Evolutionary conservation across 495 filamentous ascomycete species (phyloP).

Genomic region (Amorphotheca resinae): DNA sequence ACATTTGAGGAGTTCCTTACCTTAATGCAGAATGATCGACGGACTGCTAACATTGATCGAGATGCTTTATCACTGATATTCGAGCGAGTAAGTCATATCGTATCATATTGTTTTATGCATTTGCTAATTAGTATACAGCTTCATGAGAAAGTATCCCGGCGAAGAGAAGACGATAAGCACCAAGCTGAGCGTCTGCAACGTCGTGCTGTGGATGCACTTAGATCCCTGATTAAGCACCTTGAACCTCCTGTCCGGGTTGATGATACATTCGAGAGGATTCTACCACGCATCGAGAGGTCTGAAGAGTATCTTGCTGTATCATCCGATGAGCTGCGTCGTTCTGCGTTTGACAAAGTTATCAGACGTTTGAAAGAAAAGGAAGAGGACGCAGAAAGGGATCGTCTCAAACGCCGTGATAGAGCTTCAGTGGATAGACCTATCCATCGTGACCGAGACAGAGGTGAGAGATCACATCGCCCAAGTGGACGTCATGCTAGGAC

Average conservation of each 20-base stretch:
- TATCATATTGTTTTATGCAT: conserved; percentile 14
- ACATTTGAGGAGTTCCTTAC: conserved; percentile 74
- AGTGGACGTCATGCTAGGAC: conserved; percentile 39
- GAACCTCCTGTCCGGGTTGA: conserved; percentile 67
- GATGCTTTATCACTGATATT: conserved; percentile 70
- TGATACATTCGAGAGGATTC: conserved; percentile 81
- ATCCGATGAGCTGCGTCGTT: conserved; percentile 66
- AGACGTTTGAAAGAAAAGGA: conserved; percentile 84
- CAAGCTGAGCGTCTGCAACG: conserved; percentile 77
- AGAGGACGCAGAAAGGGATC: conserved; percentile 69
- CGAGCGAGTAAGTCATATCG: conserved; percentile 41
- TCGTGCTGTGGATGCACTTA: conserved; percentile 69
- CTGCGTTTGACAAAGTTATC: conserved; percentile 87
- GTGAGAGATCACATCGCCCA: conserved; percentile 49
- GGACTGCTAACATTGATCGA: conserved; percentile 69
- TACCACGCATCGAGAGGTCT: conserved; percentile 60
- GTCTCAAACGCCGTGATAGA: conserved; percentile 50
- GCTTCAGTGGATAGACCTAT: conserved; percentile 46
- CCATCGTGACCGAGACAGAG: conserved; percentile 41
- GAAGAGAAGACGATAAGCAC: conserved; percentile 74
- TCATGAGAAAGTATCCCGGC: conserved; percentile 59
- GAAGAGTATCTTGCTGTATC: conserved; percentile 75
- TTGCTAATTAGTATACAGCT: conserved; percentile 34
- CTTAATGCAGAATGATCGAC: conserved; percentile 67
- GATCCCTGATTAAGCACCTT: conserved; percentile 78